Evolutionary conservation across 768 basidiomycete species (phyloP).

Genomic region (Auricularia auricula-judae): DNA sequence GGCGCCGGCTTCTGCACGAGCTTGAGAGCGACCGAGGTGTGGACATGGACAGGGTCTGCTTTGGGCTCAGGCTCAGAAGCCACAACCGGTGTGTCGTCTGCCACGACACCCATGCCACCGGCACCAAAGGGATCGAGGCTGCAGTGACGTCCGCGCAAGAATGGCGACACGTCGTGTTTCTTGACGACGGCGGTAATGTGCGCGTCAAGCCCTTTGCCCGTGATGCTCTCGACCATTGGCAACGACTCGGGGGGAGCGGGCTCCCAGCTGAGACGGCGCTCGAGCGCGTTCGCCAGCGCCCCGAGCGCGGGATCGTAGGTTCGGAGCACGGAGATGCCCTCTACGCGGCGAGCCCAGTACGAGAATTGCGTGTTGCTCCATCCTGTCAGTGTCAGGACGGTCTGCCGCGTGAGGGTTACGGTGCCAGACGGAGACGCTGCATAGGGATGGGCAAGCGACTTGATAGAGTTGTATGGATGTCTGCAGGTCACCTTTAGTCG

Average conservation of each 20-base stretch:
- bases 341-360: slow-evolving; percentile 41
- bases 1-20: neutral
- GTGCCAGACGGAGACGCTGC: slow-evolving; percentile 27
- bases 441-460: slow-evolving; percentile 33
- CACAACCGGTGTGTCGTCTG: neutral
- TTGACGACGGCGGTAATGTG: slow-evolving; percentile 40
- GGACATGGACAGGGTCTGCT: no score
- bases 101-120: slow-evolving; percentile 12
- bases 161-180: slow-evolving; percentile 34
- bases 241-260: slow-evolving; percentile 1
- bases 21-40: no score
- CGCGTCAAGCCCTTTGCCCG: slow-evolving; percentile 39
- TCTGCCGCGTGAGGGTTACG: slow-evolving; percentile 36
- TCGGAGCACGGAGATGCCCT: slow-evolving; percentile 37
- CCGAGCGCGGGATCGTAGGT: slow-evolving; percentile 29
- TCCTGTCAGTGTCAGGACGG: slow-evolving; percentile 36
- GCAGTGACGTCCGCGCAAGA: slow-evolving; percentile 40
- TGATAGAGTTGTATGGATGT: slow-evolving; percentile 43
- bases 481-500: slow-evolving; percentile 14
- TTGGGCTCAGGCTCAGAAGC: no score
- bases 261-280: slow-evolving; percentile 27
- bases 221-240: slow-evolving; percentile 28
- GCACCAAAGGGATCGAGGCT: slow-evolving; percentile 39
- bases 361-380: slow-evolving; percentile 47
- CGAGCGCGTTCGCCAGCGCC: slow-evolving; percentile 29